Percentiles rank a stretch among this genome's conserved stretches.
Evolutionary conservation across 495 filamentous ascomycete species (phyloP).

Genomic region (Aspergillus nidulans): DNA sequence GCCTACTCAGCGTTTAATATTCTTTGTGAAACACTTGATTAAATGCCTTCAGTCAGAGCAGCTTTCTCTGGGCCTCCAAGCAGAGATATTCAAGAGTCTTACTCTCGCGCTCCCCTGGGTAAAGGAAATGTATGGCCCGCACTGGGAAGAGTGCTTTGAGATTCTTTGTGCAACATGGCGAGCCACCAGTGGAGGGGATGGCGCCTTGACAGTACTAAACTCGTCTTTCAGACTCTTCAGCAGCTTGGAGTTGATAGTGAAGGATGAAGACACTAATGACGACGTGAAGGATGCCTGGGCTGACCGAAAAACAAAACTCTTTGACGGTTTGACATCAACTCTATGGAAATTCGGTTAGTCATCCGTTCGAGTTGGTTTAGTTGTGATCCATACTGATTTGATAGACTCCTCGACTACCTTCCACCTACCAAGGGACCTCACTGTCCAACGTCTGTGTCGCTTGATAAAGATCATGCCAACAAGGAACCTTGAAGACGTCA

Average conservation of each 20-base stretch:
- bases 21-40: conserved; percentile 73
- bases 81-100: conserved; percentile 59
- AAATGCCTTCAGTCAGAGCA: conserved; percentile 60
- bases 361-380: neutral
- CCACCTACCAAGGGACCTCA: conserved; percentile 62
- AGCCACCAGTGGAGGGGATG: conserved; percentile 38
- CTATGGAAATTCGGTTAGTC: conserved; percentile 40
- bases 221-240: conserved; percentile 68
- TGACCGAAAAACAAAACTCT: conserved; percentile 43
- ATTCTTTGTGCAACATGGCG: conserved; percentile 54
- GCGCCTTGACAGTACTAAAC: conserved; percentile 56
- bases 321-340: conserved; percentile 52
- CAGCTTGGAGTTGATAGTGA: conserved; percentile 50
- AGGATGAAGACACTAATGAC: conserved; percentile 70
- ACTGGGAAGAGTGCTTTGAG: conserved; percentile 69
- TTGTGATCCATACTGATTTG: conserved; percentile 15
- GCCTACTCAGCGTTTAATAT: conserved; percentile 75
- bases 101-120: conserved; percentile 64
- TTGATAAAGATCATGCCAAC: conserved; percentile 56
- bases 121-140: conserved; percentile 72
- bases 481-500: conserved; percentile 50
- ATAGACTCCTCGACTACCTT: conserved; percentile 47
- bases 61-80: conserved; percentile 31
- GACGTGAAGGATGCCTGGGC: conserved; percentile 74
- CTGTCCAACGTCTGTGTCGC: conserved; percentile 64